Evolutionary conservation across 2,329 filamentous ascomycete species (phyloP).

Genomic region (Ceratocystis cubensis): DNA sequence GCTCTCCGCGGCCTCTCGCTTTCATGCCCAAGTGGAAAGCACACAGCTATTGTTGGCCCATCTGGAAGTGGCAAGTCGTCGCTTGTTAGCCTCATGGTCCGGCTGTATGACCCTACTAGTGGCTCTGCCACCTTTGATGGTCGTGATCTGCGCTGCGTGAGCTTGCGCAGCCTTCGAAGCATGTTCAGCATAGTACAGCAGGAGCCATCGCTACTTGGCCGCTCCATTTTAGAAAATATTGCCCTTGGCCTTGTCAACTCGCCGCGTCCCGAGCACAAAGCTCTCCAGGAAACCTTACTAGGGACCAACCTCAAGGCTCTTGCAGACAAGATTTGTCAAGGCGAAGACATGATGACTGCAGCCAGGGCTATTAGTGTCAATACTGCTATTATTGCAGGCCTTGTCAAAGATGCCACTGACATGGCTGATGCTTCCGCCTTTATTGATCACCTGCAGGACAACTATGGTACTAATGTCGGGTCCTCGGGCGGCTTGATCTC

Average conservation of each 20-base stretch:
- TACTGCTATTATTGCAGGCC: slow-evolving; percentile 38
- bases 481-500: slow-evolving; percentile 42
- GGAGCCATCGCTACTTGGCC: slow-evolving; percentile 34
- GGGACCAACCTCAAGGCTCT: slow-evolving; percentile 38
- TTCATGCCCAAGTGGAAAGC: slow-evolving; percentile 36
- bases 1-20: slow-evolving; percentile 36
- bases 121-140: slow-evolving; percentile 39
- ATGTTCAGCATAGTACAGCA: slow-evolving; percentile 36
- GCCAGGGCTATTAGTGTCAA: slow-evolving; percentile 34
- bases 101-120: slow-evolving; percentile 44
- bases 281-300: slow-evolving; percentile 36
- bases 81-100: slow-evolving; percentile 40
- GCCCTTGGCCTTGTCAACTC: slow-evolving; percentile 38
- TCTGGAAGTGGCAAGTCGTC: slow-evolving; percentile 48
- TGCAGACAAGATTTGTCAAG: slow-evolving; percentile 39
- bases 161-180: slow-evolving; percentile 34
- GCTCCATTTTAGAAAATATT: slow-evolving; percentile 40
- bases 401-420: slow-evolving; percentile 39
- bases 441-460: slow-evolving; percentile 41
- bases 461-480: slow-evolving; percentile 42
- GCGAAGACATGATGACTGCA: slow-evolving; percentile 35
- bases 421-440: slow-evolving; percentile 49
- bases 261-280: slow-evolving; percentile 29
- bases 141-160: slow-evolving; percentile 35
- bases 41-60: slow-evolving; percentile 46